phyloP scores from a whole-genome alignment of 257 asterid genomes.

The Forsythia viridissima region DNA sequence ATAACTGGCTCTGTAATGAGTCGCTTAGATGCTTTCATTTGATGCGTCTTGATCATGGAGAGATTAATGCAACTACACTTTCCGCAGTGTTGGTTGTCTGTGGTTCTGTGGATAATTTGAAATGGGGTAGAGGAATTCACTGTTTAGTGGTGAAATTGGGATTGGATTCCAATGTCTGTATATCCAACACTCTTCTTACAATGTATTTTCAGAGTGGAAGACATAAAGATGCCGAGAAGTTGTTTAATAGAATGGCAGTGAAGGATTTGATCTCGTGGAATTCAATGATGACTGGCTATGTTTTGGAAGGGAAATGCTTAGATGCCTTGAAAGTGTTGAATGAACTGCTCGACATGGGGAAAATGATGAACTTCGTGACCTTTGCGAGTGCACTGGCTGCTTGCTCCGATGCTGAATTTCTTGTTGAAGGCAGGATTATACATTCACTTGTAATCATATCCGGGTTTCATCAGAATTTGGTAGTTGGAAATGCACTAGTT shows the following conservation, averaged over 20 bases:
- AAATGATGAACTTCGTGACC: conserved; percentile 51
- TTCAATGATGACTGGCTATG: conserved; percentile 83
- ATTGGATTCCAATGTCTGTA: conserved; percentile 53
- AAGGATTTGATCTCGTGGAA: conserved; percentile 86
- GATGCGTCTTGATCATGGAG: conserved; percentile 64
- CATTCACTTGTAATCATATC: conserved; percentile 60
- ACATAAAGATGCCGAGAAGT: conserved; percentile 52
- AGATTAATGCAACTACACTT: conserved; percentile 64
- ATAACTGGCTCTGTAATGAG: conserved; percentile 50
- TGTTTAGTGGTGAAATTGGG: conserved; percentile 73
- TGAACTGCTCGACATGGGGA: conserved; percentile 43
- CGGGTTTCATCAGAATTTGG: conserved; percentile 57
- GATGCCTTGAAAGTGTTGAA: conserved; percentile 56
- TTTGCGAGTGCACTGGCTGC: conserved; percentile 81
- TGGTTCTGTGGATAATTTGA: conserved; percentile 47
- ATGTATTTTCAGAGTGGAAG: conserved; percentile 70
- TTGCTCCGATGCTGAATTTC: conserved; percentile 53
- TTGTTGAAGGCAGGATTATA: conserved; percentile 54
- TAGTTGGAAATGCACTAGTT: conserved; percentile 83
- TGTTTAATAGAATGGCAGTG: conserved; percentile 54
- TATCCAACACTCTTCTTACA: conserved; percentile 67
- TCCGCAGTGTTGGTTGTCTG: conserved; percentile 62
- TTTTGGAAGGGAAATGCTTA: conserved; percentile 47
- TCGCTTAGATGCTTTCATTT: conserved; percentile 49
- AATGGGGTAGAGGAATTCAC: conserved; percentile 80